phyloP scores from a whole-genome alignment of 2,329 filamentous ascomycete genomes.

The Metarhizium anisopliae region DNA sequence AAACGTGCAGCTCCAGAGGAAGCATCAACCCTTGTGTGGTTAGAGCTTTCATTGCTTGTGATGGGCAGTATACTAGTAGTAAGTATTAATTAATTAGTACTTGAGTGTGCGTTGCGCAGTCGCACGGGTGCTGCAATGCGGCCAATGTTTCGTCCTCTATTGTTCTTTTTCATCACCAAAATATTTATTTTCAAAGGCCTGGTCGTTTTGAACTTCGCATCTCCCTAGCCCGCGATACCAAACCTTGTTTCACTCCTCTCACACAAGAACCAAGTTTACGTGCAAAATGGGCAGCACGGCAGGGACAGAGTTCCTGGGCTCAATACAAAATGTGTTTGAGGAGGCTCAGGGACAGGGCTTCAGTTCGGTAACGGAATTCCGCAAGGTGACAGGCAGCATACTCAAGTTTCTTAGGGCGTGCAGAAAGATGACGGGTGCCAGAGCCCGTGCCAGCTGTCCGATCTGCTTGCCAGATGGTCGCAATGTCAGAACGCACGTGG shows the following conservation, averaged over 20 bases:
- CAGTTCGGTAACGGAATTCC: conserved; percentile 9
- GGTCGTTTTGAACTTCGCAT: too few species aligned
- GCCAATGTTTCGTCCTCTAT: too few species aligned
- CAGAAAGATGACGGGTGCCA: conserved; percentile 8
- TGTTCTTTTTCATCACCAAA: too few species aligned
- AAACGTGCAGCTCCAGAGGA: too few species aligned
- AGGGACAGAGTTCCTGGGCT: conserved; percentile 9
- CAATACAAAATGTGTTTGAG: conserved; percentile 10
- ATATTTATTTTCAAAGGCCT: too few species aligned
- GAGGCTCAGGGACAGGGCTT: conserved; percentile 9
- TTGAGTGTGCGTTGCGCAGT: background rate
- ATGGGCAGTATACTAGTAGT: too few species aligned
- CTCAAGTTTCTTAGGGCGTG: conserved; percentile 8
- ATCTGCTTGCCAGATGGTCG: conserved; percentile 12
- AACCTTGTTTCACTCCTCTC: too few species aligned
- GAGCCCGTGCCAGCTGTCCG: conserved; percentile 8
- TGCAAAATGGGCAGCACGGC: background rate
- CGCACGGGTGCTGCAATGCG: too few species aligned
- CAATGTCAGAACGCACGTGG: conserved; percentile 7
- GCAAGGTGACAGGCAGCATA: conserved; percentile 6
- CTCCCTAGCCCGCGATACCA: too few species aligned
- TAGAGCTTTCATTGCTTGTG: too few species aligned
- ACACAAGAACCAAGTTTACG: background rate
- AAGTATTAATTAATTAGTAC: background rate
- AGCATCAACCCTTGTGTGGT: too few species aligned